Evolutionary conservation across 352 stramenopile genomes (phyloP).

Genomic region (Phytophthora constricta): DNA sequence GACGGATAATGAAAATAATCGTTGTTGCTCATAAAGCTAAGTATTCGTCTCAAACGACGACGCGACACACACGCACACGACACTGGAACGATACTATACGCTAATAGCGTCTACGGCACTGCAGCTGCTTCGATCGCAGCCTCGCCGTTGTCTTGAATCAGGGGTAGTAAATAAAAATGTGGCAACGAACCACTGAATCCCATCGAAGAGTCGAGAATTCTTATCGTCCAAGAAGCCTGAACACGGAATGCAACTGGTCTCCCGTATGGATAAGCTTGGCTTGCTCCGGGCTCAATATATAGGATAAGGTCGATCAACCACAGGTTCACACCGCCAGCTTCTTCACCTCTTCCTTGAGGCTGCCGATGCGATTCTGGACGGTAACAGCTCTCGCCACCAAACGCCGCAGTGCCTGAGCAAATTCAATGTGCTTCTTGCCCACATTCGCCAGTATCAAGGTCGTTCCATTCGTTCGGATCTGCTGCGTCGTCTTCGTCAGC

Average conservation of each 20-base stretch:
- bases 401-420: constrained; percentile 51
- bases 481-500: constrained; percentile 60
- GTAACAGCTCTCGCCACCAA: constrained; percentile 56
- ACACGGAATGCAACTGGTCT: too few species aligned
- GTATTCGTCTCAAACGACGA: constrained; percentile 2
- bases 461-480: constrained; percentile 71
- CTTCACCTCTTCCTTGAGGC: constrained; percentile 40
- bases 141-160: constrained; percentile 15
- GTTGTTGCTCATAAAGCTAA: constrained; percentile 22
- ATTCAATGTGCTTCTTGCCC: constrained; percentile 48
- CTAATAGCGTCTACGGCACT: constrained; percentile 16
- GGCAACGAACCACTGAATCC: too few species aligned
- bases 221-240: too few species aligned
- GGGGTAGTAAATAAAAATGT: constrained; percentile 27
- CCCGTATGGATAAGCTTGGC: too few species aligned
- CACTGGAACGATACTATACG: constrained; percentile 20
- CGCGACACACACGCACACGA: constrained; percentile 16
- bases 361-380: constrained; percentile 62
- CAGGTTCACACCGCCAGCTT: constrained; percentile 24
- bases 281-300: constrained; percentile 24
- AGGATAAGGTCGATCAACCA: neutral
- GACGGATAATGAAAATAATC: constrained; percentile 19
- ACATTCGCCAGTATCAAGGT: constrained; percentile 66
- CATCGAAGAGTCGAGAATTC: too few species aligned
- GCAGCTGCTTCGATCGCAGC: constrained; percentile 28